A percentile compares a stretch with the other conserved stretches of the same genome.
These are phyloP conservation scores for Pichia sp. DNA, from an alignment of 1,139 yeast species.

Conservation along the genomic window DNA sequence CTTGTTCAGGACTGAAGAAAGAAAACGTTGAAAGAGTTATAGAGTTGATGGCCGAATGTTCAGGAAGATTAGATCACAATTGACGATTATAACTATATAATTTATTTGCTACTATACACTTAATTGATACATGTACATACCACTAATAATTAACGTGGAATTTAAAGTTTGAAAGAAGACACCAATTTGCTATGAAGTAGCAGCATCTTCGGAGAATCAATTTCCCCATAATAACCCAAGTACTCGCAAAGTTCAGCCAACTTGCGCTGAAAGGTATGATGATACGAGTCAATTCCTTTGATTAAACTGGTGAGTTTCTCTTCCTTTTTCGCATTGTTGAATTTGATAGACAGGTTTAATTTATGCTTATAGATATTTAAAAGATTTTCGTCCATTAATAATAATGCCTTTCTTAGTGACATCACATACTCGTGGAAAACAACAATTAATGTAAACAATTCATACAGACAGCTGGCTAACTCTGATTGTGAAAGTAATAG, in stretches of 20 bases:
- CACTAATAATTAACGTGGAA: neutral
- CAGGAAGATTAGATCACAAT: slow-evolving; percentile 33
- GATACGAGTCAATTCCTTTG: slow-evolving; percentile 47
- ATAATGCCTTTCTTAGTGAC: slow-evolving; percentile 53
- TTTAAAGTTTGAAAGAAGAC: slow-evolving; percentile 17
- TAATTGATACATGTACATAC: neutral
- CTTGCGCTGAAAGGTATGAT: slow-evolving; percentile 51
- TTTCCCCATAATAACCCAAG: slow-evolving; percentile 55
- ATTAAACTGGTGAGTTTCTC: slow-evolving; percentile 40
- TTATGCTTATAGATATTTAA: slow-evolving; percentile 35
- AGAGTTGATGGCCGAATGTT: slow-evolving; percentile 64
- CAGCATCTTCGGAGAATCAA: slow-evolving; percentile 56
- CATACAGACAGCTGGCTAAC: slow-evolving; percentile 46
- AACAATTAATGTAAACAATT: slow-evolving; percentile 44
- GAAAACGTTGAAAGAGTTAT: slow-evolving; percentile 73
- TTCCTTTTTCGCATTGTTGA: slow-evolving; percentile 4
- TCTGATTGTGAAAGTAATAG: slow-evolving; percentile 62
- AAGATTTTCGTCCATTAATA: slow-evolving; percentile 47
- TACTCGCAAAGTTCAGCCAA: slow-evolving; percentile 52
- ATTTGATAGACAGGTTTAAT: slow-evolving; percentile 8
- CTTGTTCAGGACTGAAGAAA: slow-evolving; percentile 73
- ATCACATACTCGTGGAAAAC: slow-evolving; percentile 53
- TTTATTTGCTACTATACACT: neutral
- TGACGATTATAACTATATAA: neutral
- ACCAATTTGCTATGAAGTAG: slow-evolving; percentile 33